These are phyloP conservation scores for Trypanosoma conorhini DNA, from an alignment of 208 protist genomes.

Conservation along the genomic window DNA sequence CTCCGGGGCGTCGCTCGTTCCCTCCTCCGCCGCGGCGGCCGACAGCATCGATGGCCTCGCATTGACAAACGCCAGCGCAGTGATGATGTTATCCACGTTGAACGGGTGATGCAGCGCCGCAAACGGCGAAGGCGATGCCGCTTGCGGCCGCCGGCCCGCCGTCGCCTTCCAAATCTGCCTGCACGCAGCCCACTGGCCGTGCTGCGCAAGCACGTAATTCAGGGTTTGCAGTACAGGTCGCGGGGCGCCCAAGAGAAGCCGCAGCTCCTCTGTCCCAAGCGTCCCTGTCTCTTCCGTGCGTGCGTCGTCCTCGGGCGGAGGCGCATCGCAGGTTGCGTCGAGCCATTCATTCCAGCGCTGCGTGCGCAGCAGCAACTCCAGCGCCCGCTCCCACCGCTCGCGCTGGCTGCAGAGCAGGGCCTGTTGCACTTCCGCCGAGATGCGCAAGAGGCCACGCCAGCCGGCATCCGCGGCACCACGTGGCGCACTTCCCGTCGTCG, in stretches of 20 bases:
- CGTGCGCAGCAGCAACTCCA: constrained; percentile 14
- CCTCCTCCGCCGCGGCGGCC: not conserved
- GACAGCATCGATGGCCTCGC: constrained; percentile 8
- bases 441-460: constrained; percentile 4
- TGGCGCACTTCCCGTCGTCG: not conserved
- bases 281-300: not conserved
- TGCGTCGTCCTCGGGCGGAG: not conserved
- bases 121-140: constrained; percentile 1
- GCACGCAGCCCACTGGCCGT: constrained; percentile 38
- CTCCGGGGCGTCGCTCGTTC: not conserved
- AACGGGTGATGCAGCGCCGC: not conserved
- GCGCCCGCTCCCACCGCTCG: constrained; percentile 22
- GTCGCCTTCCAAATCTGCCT: constrained; percentile 18
- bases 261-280: not conserved
- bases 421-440: constrained; percentile 22
- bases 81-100: constrained; percentile 25
- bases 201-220: constrained; percentile 68
- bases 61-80: constrained; percentile 43
- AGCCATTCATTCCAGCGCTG: constrained; percentile 26
- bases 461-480: not conserved
- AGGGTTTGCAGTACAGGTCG: constrained; percentile 24
- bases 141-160: not conserved
- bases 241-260: not conserved
- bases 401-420: constrained; percentile 38
- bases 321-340: not conserved